A percentile compares a stretch with the other conserved stretches of the same genome.
Conservation (phyloP, 2,329 filamentous ascomycete genomes). For the Juglanconis juglandina region DNA sequence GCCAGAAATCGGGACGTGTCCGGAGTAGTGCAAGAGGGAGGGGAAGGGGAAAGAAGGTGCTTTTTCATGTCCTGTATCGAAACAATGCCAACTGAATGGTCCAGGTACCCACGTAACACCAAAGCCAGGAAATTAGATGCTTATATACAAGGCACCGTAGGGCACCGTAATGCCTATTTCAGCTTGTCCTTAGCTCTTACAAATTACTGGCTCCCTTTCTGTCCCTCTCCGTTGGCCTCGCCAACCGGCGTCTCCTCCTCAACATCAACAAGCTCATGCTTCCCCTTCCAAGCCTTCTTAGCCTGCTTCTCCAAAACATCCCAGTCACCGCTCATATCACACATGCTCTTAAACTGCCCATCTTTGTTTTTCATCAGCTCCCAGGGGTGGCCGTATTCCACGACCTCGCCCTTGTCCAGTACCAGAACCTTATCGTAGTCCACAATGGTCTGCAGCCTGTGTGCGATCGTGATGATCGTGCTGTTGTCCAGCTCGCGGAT, state of each 20-base stretch:
- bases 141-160: background rate
- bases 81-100: background rate
- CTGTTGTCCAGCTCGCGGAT: slow-evolving; percentile 81
- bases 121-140: background rate
- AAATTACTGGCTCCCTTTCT: background rate
- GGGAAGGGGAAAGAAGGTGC: background rate
- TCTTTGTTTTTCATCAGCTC: slow-evolving; percentile 70
- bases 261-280: slow-evolving; percentile 35
- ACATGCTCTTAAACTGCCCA: slow-evolving; percentile 63
- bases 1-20: no score
- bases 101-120: background rate
- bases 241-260: slow-evolving; percentile 25
- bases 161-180: background rate
- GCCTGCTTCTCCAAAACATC: slow-evolving; percentile 50
- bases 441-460: slow-evolving; percentile 91
- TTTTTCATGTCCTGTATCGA: background rate
- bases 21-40: no score
- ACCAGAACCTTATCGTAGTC: slow-evolving; percentile 98
- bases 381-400: slow-evolving; percentile 89
- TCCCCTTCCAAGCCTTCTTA: slow-evolving; percentile 47
- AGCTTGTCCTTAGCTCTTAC: background rate
- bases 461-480: slow-evolving; percentile 95
- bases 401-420: slow-evolving; percentile 79
- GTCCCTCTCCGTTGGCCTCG: background rate
- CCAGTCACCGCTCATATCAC: slow-evolving; percentile 60